Base-by-base conservation (phyloP, 805 yeast species). In the Zygosaccharomyces bailii region DNA sequence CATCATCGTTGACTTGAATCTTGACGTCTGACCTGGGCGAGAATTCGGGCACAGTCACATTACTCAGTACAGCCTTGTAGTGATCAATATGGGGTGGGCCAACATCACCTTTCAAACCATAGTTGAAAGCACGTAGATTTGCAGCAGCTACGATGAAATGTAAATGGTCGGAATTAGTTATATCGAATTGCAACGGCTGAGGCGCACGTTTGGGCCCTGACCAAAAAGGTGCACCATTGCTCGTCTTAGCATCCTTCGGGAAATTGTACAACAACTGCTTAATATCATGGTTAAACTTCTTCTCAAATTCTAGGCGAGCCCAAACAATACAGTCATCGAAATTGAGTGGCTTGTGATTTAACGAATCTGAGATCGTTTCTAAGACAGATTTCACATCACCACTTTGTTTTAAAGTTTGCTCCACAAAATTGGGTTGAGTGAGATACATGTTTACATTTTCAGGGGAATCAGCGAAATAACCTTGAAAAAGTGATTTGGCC, bases 171-270 rank as follows among this genome's bases (percentile, higher is more conserved):
- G 74, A 73, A 61, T 88, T 80, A 57, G 79, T 71, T 54, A 84
- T 73, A 60, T 89, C 91, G 63, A 93, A 89, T 10, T 53, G 72
- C 51, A 89, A 74, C n/a, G 96, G 87, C 35, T 75, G 78, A 39
- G 99, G 99, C 14, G 96, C 96, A 65, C 98, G 82, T 70, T 93
- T 93, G 25, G 98, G 93, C 44, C 97, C 96, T 16, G 96, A 79
- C 99, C 99, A 93, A 69, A 93, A 93, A 55, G 95, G 93, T 24
- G 83, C 89, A 44, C 99, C 99, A 40, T 75, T 75, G 0, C 96
- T 80, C 2, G 96, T 93, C 34, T 76, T 82, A 3, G 98, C 93
- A 68, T 93, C 99, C 49, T 77, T 79, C 16, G 99, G 99, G 78
- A 93, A 93, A 64, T 91, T 93, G 74, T 78, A 93, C 54, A 93